Percentiles rank a stretch among this genome's conserved stretches.
Conservation (phyloP, 805 yeast genomes). For the Metschnikowia continentalis region DNA sequence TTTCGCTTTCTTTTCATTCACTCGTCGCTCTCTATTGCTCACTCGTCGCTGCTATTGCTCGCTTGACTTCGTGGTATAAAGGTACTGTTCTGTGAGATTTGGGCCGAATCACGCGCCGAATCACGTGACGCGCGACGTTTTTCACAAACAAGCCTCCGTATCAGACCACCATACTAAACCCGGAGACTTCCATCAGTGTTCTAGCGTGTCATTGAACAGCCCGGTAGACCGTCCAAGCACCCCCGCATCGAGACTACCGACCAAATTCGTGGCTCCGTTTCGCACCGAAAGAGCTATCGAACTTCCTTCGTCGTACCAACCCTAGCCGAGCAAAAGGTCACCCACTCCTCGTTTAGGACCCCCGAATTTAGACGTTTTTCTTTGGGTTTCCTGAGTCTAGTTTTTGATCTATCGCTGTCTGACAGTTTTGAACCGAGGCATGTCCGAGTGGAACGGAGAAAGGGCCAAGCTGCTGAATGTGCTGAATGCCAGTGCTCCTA, state of each 20-base stretch:
- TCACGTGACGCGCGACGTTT: slow-evolving; percentile 3
- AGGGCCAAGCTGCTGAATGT: neutral
- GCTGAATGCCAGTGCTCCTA: neutral
- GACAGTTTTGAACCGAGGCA: neutral
- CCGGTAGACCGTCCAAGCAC: neutral
- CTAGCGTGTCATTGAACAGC: neutral
- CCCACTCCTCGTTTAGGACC: neutral
- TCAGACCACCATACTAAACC: neutral
- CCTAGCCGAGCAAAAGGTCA: neutral
- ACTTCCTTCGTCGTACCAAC: neutral
- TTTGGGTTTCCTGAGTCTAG: no score
- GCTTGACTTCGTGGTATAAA: no score
- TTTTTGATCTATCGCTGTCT: no score
- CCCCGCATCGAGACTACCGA: neutral
- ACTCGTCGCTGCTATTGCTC: no score
- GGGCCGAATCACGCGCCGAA: neutral
- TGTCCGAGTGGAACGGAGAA: neutral
- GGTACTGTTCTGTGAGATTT: neutral
- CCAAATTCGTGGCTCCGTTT: neutral
- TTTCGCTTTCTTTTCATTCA: no score
- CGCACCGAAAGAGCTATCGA: neutral
- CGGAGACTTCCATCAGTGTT: neutral
- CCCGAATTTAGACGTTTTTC: neutral
- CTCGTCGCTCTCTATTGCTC: no score
- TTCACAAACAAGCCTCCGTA: slow-evolving; percentile 4